Evolutionary conservation across 257 asterid species (phyloP).

Genomic region (Prunella vulgaris): DNA sequence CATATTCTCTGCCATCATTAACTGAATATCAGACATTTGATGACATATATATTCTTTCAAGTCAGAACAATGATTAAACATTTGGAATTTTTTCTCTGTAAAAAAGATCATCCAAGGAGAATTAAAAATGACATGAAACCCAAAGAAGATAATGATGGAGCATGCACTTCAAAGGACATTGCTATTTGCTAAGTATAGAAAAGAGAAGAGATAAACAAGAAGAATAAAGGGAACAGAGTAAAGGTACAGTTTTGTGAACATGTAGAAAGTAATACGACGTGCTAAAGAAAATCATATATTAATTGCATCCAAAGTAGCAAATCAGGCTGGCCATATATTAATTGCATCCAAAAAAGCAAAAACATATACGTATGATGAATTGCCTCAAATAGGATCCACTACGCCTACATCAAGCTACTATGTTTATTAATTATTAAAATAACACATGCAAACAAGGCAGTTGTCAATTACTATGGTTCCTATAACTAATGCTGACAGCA

Average conservation of each 20-base stretch:
- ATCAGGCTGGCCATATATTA: not conserved
- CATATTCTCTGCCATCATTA: constrained; percentile 79
- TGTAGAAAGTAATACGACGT: not conserved
- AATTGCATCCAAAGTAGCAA: constrained; percentile 7
- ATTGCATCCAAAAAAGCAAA: too few relatives aligned
- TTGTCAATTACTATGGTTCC: not conserved
- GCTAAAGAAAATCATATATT: not conserved
- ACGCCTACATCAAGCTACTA: not conserved
- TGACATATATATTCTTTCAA: constrained; percentile 12
- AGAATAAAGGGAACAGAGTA: not conserved
- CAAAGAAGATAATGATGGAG: not conserved
- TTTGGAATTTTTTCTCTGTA: not conserved
- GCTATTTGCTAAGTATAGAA: too few relatives aligned
- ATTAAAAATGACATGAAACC: constrained; percentile 5
- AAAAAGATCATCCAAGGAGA: not conserved
- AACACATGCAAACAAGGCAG: constrained; percentile 3
- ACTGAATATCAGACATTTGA: constrained; percentile 27
- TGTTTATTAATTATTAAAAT: not conserved
- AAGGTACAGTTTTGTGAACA: constrained; percentile 2
- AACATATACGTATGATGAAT: too few relatives aligned
- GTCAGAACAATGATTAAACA: constrained; percentile 5
- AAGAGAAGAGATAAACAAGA: not conserved
- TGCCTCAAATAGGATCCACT: not conserved
- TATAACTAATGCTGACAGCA: not conserved
- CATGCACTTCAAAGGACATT: not conserved